Evolutionary conservation across 2,329 filamentous ascomycete genomes (phyloP).

Genomic region (Endothia cerciana): DNA sequence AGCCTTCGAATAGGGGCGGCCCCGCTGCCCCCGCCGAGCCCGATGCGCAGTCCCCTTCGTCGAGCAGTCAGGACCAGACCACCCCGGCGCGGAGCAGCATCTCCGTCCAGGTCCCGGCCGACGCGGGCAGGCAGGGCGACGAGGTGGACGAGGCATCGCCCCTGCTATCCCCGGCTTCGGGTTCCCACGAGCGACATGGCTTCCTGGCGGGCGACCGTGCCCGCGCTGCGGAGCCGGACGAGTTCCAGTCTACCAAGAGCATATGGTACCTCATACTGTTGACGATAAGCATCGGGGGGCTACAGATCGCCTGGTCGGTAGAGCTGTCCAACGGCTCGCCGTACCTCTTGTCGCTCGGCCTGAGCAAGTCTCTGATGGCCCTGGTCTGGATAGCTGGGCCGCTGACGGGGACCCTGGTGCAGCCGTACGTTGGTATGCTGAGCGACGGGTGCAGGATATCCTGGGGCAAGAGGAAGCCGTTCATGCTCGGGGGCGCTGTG

Average conservation of each 20-base stretch:
- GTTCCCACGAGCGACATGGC: conserved; percentile 39
- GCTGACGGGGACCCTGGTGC: conserved; percentile 76
- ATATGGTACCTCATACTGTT: conserved; percentile 83
- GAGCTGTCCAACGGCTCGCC: conserved; percentile 93
- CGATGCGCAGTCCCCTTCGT: conserved; percentile 24
- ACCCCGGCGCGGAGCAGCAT: conserved; percentile 31
- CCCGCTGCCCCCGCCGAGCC: conserved; percentile 33
- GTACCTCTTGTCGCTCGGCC: conserved; percentile 76
- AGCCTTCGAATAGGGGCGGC: conserved; percentile 35
- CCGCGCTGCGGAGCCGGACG: conserved; percentile 44
- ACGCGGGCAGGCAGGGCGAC: conserved; percentile 31
- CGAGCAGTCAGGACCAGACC: conserved; percentile 25
- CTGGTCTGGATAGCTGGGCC: conserved; percentile 86
- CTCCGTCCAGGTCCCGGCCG: conserved; percentile 32
- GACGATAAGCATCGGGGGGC: conserved; percentile 82
- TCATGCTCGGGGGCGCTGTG: conserved; percentile 72
- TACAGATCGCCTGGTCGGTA: conserved; percentile 95
- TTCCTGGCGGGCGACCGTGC: conserved; percentile 38
- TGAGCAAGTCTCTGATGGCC: conserved; percentile 82
- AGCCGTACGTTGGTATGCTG: conserved; percentile 80
- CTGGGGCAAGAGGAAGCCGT: conserved; percentile 81
- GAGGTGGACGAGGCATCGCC: conserved; percentile 51
- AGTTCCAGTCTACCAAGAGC: conserved; percentile 72
- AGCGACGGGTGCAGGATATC: conserved; percentile 76
- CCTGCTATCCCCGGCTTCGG: conserved; percentile 48